Evolutionary conservation across 192 early-diverging fungal species (phyloP), one percentile per base, ranked within the genome.

Genomic region (Umbelopsis isabellina): DNA sequence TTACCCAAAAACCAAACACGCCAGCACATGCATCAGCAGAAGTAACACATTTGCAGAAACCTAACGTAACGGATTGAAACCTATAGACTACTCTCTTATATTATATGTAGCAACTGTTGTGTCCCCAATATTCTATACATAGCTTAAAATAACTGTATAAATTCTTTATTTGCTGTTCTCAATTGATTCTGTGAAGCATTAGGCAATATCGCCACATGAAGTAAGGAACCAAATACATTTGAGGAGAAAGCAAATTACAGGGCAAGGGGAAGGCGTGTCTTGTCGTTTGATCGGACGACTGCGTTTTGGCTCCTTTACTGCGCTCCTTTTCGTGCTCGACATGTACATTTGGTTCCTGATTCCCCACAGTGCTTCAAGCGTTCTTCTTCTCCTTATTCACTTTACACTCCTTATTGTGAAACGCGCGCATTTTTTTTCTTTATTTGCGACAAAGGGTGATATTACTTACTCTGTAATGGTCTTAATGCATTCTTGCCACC

Each of bases 281-380:
- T 23, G 30, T 61, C 25, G 27, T 27, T 27, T 61, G 55, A 61
- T 61, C 55, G 55, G 18, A 49, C 18, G 48, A 49, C 48, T 49
- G 48, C 48, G 48, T 49, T 49, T 18, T 33, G 30, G 23, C 53
- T 58, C 53, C 55, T 61, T 61, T 61, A 61, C 55, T 61, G 55
- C 55, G 27, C 55, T 61, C 55, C 55, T 61, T 61, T 61, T 27
- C 18, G 4, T 27, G 21, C 27, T 61, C 12, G 30, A 25, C 13
- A 58, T 30, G 18, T 15, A 16, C 3, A 58, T 58, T 15, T 49
- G 48, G 48, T 49, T 21, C 48, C 30, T 30, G 15, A 49, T 49
- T 49, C 20, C 4, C 55, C 55, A 61, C 55, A 61, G 18, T 21
- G 20, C 27, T 33, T 18, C 33, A n/a, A 25, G 25, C 18, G 27